A percentile compares a stretch with the other conserved stretches of the same genome.
phyloP scores from a whole-genome alignment of 2,329 filamentous ascomycete genomes.

The Fusarium penzigii region DNA sequence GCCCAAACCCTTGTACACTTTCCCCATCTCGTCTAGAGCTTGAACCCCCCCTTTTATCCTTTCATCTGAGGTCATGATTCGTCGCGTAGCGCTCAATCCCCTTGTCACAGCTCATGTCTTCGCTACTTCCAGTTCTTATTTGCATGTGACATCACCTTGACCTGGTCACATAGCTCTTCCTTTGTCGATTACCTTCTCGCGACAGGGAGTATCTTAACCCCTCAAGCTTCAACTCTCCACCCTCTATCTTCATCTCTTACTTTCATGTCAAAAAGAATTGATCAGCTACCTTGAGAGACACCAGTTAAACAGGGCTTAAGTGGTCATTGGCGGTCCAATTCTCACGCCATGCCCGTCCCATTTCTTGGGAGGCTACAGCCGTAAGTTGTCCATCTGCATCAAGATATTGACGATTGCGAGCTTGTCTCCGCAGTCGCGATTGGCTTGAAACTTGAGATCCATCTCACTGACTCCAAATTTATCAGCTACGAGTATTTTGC shows the following conservation, averaged over 20 bases:
- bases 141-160: slow-evolving; percentile 33
- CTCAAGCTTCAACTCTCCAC: slow-evolving; percentile 3
- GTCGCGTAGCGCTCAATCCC: slow-evolving; percentile 5
- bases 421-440: slow-evolving; percentile 4
- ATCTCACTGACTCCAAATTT: slow-evolving; percentile 15
- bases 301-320: slow-evolving; percentile 7
- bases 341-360: slow-evolving; percentile 49
- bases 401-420: slow-evolving; percentile 5
- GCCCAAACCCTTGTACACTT: no score
- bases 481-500: slow-evolving; percentile 82
- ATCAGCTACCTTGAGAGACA: neutral
- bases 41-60: neutral
- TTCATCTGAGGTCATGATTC: slow-evolving; percentile 23
- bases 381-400: slow-evolving; percentile 38
- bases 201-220: neutral
- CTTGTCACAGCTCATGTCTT: slow-evolving; percentile 8
- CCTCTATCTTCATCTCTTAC: slow-evolving; percentile 4
- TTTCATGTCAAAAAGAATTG: slow-evolving; percentile 1
- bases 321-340: slow-evolving; percentile 5
- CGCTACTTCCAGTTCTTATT: slow-evolving; percentile 13
- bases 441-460: neutral
- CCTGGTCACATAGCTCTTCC: slow-evolving; percentile 7
- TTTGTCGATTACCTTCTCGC: slow-evolving; percentile 1
- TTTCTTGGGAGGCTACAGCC: slow-evolving; percentile 55
- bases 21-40: neutral